A percentile compares a stretch with the other conserved stretches of the same genome.
phyloP scores from a whole-genome alignment of 73 alveolate genomes.

The Breviolum minutum region DNA sequence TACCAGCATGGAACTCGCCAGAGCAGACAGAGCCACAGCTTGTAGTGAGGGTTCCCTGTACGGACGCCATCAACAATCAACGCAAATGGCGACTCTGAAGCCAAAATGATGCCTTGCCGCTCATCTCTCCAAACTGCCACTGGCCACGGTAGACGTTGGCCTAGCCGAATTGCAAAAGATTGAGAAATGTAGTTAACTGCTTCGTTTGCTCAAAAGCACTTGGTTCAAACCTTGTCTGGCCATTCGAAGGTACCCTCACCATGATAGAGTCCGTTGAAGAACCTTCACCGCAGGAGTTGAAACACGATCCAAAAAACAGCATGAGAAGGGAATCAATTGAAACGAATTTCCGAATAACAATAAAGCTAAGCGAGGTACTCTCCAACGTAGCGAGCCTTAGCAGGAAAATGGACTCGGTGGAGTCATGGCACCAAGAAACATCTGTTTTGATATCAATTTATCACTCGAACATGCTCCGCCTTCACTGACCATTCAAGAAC shows the following conservation, averaged over 20 bases:
- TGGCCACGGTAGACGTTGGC: slow-evolving; percentile 93
- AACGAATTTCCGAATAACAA: background rate
- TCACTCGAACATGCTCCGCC: background rate
- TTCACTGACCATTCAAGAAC: slow-evolving; percentile 94
- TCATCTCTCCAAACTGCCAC: slow-evolving; percentile 94
- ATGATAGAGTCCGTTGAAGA: slow-evolving; percentile 87
- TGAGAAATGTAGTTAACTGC: background rate
- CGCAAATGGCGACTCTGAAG: background rate
- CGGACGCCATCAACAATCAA: background rate
- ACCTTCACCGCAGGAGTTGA: background rate
- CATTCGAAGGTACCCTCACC: slow-evolving; percentile 93
- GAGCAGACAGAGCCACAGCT: slow-evolving; percentile 90
- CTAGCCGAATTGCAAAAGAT: background rate
- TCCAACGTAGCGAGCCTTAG: slow-evolving; percentile 83
- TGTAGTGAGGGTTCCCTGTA: slow-evolving; percentile 88
- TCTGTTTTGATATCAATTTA: too few species aligned
- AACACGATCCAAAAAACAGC: background rate
- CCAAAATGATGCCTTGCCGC: slow-evolving; percentile 36
- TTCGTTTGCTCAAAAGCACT: background rate
- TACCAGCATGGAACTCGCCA: slow-evolving; percentile 93
- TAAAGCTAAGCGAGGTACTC: slow-evolving; percentile 13
- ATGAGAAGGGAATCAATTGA: background rate
- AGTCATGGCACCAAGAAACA: too few species aligned
- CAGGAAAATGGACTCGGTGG: too few species aligned
- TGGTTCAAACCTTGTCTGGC: slow-evolving; percentile 77